Evolutionary conservation across 768 basidiomycete species (phyloP), one percentile per base, ranked within the genome.

Genomic region (Mycena amicta): DNA sequence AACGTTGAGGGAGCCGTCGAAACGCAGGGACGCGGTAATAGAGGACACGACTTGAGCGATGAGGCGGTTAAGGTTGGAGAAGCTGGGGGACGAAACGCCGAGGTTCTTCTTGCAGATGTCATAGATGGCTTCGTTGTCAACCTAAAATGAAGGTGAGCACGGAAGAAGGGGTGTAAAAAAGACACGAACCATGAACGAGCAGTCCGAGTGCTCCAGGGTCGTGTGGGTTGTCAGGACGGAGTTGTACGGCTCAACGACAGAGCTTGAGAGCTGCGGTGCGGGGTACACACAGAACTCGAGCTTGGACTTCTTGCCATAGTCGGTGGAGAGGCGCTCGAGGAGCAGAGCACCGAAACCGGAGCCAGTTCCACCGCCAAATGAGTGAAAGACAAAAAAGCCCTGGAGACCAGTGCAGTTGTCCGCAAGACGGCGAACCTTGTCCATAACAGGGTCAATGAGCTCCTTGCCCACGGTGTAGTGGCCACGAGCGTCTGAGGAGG

Each of bases 341-440:
- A 99, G 83, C 67, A 99, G 90, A 58, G 97, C 96, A 72, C 97
- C 97, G 69, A 99, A 96, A 71, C 97, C 97, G 61, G 97, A 99
- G 70, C 97, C 97, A 72, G 97, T 98, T 75, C 97, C 97, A 72
- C 97, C 97, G 72, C 97, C 97, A 73, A 99, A 98, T 20, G 97
- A 98, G 80, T 98, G 97, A 87, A 98, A 98, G 71, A 98, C 93
- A 72, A 98, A 98, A 87, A 99, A 99, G 69, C 97, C 97, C 78
- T 99, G 97, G 45, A 99, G 88, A 72, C 97, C 97, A 50, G 87
- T 86, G 80, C 96, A 98, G 79, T 97, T 97, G 78, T 99, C 97
- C 52, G 95, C 93, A 62, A 99, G 87, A 66, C 93, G 90, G 73
- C 97, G 92, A 66, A 98, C 81, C 76, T 93, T 95, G 78, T 99